Evolutionary conservation across 2,329 filamentous ascomycete genomes (phyloP).

Genomic region (Talaromyces albobiverticillius): DNA sequence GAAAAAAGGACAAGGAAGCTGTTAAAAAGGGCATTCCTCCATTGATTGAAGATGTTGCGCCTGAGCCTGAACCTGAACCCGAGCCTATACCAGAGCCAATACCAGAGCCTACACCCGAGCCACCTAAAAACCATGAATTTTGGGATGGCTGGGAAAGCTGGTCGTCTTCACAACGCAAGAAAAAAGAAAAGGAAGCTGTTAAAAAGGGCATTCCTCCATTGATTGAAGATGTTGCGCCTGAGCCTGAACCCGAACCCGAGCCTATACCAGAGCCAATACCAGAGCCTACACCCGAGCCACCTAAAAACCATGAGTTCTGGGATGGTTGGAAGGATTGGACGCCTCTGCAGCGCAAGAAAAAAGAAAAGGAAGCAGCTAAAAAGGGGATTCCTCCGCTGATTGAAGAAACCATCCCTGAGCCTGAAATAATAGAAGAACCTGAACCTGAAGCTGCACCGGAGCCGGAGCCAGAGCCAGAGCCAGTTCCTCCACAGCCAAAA

Average conservation of each 20-base stretch:
- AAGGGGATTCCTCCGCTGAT: conserved; percentile 2
- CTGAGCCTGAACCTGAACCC: conserved; percentile 28
- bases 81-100: conserved; percentile 24
- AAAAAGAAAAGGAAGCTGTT: conserved; percentile 41
- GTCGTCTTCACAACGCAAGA: conserved; percentile 17
- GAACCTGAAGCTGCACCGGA: neutral
- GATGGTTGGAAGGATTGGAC: conserved; percentile 6
- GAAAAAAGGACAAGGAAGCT: conserved; percentile 13
- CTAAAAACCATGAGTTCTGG: conserved; percentile 13
- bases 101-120: conserved; percentile 21
- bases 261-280: conserved; percentile 25
- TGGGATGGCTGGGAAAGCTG: conserved; percentile 15
- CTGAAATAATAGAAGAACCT: conserved; percentile 8
- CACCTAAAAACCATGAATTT: conserved; percentile 6
- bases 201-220: conserved; percentile 21
- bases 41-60: conserved; percentile 29
- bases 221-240: conserved; percentile 28
- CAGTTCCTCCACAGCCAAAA: neutral
- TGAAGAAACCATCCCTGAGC: neutral
- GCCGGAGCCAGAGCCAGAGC: conserved; percentile 1
- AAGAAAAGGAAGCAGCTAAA: conserved; percentile 12
- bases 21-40: conserved; percentile 11
- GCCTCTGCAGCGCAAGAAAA: conserved; percentile 3
- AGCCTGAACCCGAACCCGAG: conserved; percentile 57
- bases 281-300: conserved; percentile 4